Conservation (phyloP, 2,329 filamentous ascomycete genomes). For the Penicillium sp. region DNA sequence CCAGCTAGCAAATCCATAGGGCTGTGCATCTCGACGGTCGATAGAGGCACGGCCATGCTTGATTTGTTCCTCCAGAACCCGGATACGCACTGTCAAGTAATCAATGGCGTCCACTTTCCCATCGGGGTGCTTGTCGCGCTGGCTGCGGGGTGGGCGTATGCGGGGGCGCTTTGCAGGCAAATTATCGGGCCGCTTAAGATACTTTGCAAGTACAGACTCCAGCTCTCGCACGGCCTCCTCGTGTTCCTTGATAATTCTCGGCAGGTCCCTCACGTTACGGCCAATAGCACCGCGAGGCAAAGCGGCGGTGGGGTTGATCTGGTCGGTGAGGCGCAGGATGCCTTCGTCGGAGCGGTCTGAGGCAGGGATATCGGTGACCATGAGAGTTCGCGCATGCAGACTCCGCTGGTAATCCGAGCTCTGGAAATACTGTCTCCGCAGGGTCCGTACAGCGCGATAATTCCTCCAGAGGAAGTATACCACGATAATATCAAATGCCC, state of each 20-base stretch:
- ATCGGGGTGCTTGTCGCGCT: conserved; percentile 66
- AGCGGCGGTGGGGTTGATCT: conserved; percentile 73
- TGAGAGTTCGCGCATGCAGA: conserved; percentile 68
- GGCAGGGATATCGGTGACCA: conserved; percentile 79
- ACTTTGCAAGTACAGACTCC: conserved; percentile 81
- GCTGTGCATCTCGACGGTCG: conserved; percentile 82
- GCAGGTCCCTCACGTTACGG: conserved; percentile 87
- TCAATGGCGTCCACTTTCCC: conserved; percentile 90
- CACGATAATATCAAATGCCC: conserved; percentile 71
- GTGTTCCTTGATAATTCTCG: conserved; percentile 80
- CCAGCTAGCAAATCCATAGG: conserved; percentile 94
- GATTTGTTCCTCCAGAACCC: conserved; percentile 77
- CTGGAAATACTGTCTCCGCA: conserved; percentile 79
- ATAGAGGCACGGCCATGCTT: conserved; percentile 77
- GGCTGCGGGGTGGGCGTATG: conserved; percentile 77
- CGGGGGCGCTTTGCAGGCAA: conserved; percentile 74
- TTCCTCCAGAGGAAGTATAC: conserved; percentile 86
- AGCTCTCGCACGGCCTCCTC: conserved; percentile 76
- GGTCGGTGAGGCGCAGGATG: conserved; percentile 77
- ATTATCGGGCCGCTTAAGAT: conserved; percentile 81
- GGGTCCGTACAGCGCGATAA: conserved; percentile 68
- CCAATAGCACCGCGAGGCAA: conserved; percentile 80
- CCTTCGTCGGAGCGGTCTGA: conserved; percentile 80
- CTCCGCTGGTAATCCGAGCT: conserved; percentile 85
- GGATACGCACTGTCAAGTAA: conserved; percentile 83